Percentiles rank a stretch among this genome's conserved stretches.
Conservation (phyloP, 169 alveolate genomes). For the Miamiensis avidus region DNA sequence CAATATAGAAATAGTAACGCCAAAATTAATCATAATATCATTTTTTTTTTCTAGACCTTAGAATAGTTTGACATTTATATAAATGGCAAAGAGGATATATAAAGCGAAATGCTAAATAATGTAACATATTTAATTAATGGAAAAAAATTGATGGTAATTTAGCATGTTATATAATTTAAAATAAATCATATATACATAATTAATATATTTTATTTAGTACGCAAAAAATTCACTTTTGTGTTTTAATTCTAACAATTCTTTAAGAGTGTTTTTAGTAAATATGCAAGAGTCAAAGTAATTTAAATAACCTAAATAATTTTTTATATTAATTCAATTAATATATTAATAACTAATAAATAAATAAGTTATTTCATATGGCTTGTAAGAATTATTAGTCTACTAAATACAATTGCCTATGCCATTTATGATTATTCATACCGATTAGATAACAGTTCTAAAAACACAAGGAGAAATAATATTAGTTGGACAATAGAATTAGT, state of each 20-base stretch:
- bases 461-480: background rate
- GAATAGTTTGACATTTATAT: background rate
- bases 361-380: background rate
- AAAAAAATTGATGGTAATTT: background rate
- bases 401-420: slow-evolving; percentile 3
- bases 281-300: background rate
- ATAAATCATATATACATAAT: no score
- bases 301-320: no score
- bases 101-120: background rate
- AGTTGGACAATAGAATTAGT: slow-evolving; percentile 22
- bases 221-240: background rate
- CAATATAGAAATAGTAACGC: no score
- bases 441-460: background rate
- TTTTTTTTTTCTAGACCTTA: background rate
- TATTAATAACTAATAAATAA: background rate
- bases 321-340: no score
- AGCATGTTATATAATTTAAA: background rate
- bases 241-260: no score
- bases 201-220: background rate
- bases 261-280: background rate
- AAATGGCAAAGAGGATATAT: background rate
- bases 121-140: background rate
- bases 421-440: background rate
- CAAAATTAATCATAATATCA: background rate
- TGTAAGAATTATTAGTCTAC: background rate